These are phyloP conservation scores for Kodamaea alishanica DNA, from an alignment of 1,139 yeast genomes.

Conservation along the genomic window DNA sequence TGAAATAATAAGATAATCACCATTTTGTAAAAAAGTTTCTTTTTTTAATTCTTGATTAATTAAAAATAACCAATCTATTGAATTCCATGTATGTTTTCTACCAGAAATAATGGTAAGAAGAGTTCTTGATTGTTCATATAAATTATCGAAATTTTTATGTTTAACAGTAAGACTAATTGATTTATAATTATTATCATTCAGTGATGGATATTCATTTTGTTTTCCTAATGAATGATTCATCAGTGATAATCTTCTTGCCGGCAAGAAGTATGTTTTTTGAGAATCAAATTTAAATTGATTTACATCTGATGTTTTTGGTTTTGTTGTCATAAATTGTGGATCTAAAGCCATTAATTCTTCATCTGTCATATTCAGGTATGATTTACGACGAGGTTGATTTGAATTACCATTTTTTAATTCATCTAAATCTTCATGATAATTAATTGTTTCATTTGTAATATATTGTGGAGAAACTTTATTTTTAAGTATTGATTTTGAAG, in stretches of 20 bases:
- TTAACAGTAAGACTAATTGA: constrained; percentile 38
- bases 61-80: constrained; percentile 37
- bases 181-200: constrained; percentile 41
- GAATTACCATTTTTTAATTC: constrained; percentile 8
- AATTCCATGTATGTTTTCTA: constrained; percentile 45
- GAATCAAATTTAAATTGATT: constrained; percentile 42
- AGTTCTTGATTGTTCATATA: constrained; percentile 21
- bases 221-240: constrained; percentile 9
- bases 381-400: constrained; percentile 40
- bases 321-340: constrained; percentile 44
- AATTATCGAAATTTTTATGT: constrained; percentile 30
- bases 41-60: constrained; percentile 10
- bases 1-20: constrained; percentile 37
- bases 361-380: constrained; percentile 60
- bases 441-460: constrained; percentile 14
- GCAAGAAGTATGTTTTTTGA: constrained; percentile 34
- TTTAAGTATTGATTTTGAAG: constrained; percentile 40
- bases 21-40: constrained; percentile 30
- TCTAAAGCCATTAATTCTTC: constrained; percentile 63
- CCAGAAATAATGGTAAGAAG: constrained; percentile 39
- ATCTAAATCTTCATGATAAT: constrained; percentile 24
- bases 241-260: constrained; percentile 18
- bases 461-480: constrained; percentile 34
- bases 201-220: constrained; percentile 25
- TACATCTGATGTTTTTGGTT: constrained; percentile 30